Evolutionary conservation across 2,329 filamentous ascomycete genomes (phyloP).

Genomic region (Myriangium duriaei): DNA sequence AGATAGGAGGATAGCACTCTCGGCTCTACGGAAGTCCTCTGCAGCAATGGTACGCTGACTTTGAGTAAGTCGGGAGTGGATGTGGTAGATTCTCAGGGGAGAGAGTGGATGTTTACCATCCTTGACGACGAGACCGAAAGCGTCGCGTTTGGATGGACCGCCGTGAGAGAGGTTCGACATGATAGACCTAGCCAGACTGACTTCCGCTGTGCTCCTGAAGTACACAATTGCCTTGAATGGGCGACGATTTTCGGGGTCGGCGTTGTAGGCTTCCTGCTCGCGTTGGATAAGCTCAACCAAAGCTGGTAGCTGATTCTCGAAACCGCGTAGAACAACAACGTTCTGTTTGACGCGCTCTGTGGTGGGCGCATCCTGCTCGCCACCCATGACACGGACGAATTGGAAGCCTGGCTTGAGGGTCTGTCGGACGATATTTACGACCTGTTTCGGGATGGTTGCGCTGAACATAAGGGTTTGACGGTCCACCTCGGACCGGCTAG

Average conservation of each 20-base stretch:
- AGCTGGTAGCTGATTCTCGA: constrained; percentile 65
- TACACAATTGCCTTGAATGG: constrained; percentile 97
- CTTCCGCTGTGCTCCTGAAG: constrained; percentile 65
- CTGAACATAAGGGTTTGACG: constrained; percentile 93
- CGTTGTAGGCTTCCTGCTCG: constrained; percentile 36
- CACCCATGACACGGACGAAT: constrained; percentile 72
- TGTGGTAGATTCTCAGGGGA: constrained; percentile 40
- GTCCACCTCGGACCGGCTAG: constrained; percentile 47
- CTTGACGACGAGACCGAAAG: constrained; percentile 20
- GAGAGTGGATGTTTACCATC: constrained; percentile 22
- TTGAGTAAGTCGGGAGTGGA: constrained; percentile 73
- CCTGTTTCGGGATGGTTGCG: constrained; percentile 76
- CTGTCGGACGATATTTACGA: constrained; percentile 63
- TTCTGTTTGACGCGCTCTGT: constrained; percentile 77
- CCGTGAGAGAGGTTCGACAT: constrained; percentile 37
- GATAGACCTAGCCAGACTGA: constrained; percentile 50
- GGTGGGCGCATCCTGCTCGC: constrained; percentile 68
- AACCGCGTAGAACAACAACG: constrained; percentile 51
- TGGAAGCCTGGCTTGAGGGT: constrained; percentile 77
- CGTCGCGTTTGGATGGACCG: constrained; percentile 5
- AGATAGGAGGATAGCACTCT: constrained; percentile 41
- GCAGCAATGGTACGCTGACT: constrained; percentile 54
- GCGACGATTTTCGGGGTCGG: constrained; percentile 25
- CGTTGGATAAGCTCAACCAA: constrained; percentile 63
- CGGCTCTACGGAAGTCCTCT: constrained; percentile 55